These are phyloP conservation scores for Porphyrellus cyaneotinctus DNA, from an alignment of 768 basidiomycete species.

Conservation along the genomic window DNA sequence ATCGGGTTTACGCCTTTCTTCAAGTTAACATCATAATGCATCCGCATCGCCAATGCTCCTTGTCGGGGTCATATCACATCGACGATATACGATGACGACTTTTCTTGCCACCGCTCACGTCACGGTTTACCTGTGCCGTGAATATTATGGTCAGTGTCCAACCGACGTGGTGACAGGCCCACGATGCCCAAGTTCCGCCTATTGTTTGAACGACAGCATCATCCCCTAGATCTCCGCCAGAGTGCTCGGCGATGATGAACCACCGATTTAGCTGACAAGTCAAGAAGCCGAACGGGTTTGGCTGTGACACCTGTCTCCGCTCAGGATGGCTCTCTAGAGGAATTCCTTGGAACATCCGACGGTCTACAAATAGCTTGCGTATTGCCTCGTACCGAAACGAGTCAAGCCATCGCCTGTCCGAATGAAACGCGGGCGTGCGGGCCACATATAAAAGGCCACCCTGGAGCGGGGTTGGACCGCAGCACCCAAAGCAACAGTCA, in stretches of 20 bases:
- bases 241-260: background rate
- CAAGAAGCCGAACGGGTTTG: constrained; percentile 3
- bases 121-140: no score
- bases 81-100: no score
- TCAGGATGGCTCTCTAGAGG: background rate
- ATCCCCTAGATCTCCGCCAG: background rate
- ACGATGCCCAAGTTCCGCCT: background rate
- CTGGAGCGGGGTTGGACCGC: background rate
- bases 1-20: background rate
- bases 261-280: constrained; percentile 1
- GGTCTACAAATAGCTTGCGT: background rate
- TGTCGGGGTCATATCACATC: no score
- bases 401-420: background rate
- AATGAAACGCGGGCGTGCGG: background rate
- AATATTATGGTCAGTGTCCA: no score
- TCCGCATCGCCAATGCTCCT: no score
- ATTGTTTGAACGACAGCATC: background rate
- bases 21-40: no score
- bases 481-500: no score
- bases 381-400: no score
- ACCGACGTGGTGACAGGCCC: background rate
- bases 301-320: background rate
- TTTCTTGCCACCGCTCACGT: no score
- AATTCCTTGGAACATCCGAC: no score
- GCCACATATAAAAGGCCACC: constrained; percentile 11